phyloP scores from a whole-genome alignment of 139 green algal genomes.

The Diplosphaera chodatii region DNA sequence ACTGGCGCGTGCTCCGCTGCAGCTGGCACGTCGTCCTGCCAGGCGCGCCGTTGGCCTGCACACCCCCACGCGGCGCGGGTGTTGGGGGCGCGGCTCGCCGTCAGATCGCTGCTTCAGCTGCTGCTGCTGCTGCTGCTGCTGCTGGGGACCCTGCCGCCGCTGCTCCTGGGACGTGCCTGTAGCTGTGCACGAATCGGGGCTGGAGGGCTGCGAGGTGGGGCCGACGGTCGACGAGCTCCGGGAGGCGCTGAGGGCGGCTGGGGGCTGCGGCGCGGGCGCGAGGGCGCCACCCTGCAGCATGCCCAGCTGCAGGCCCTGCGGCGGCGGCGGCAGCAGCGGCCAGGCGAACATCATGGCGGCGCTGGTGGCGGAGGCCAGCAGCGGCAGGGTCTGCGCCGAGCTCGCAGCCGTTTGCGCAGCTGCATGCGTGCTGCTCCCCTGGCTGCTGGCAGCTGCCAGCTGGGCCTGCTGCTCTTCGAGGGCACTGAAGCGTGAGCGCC shows the following conservation, averaged over 20 bases:
- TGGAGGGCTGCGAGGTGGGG: too few species aligned
- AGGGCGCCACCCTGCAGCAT: conserved; percentile 2
- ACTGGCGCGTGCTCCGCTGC: not conserved
- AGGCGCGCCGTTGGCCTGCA: conserved; percentile 2
- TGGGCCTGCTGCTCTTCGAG: conserved; percentile 33
- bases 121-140: conserved; percentile 8
- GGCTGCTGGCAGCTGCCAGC: not conserved
- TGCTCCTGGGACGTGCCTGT: not conserved
- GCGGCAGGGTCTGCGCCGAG: too few species aligned
- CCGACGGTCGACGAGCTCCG: too few species aligned
- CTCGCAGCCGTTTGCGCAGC: not conserved
- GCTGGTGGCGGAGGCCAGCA: not conserved
- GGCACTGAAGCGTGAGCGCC: conserved; percentile 42
- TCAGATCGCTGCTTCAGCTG: conserved; percentile 2
- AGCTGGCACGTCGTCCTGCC: not conserved
- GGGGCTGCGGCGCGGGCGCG: too few species aligned
- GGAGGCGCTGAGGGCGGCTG: too few species aligned
- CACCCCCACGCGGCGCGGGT: not conserved
- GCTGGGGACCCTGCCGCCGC: not conserved
- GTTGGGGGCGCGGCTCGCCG: conserved; percentile 1
- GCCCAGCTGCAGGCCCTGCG: not conserved
- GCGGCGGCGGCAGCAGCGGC: not conserved
- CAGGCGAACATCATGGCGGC: not conserved
- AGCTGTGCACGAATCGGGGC: not conserved
- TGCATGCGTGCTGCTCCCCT: not conserved